phyloP scores from a whole-genome alignment of 805 yeast genomes.

The Clavispora santaluciae region DNA sequence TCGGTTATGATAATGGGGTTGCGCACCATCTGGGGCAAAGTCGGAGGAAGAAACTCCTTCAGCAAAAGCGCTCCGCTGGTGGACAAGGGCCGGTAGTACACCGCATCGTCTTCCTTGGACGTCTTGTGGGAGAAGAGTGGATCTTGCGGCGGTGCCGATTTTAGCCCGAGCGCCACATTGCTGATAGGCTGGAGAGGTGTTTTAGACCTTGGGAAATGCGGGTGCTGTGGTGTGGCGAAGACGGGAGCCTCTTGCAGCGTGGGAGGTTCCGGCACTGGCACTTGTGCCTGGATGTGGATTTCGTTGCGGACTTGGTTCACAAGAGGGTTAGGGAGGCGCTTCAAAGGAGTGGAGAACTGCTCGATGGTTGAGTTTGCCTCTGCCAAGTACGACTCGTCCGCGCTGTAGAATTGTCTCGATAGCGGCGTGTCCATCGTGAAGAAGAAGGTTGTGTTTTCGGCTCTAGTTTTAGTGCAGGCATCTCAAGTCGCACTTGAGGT shows the following conservation, averaged over 20 bases:
- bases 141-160: neutral
- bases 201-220: neutral
- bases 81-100: slow-evolving; percentile 6
- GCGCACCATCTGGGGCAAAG: slow-evolving; percentile 5
- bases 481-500: neutral
- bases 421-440: slow-evolving; percentile 6
- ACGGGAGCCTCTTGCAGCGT: neutral
- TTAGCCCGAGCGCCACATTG: neutral
- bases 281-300: slow-evolving; percentile 1
- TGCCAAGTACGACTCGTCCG: slow-evolving; percentile 2
- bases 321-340: slow-evolving; percentile 10
- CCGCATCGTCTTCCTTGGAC: slow-evolving; percentile 1
- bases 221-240: neutral
- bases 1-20: slow-evolving; percentile 9
- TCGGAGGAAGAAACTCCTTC: slow-evolving; percentile 11
- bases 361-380: slow-evolving; percentile 4
- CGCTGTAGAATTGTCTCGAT: slow-evolving; percentile 6
- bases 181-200: neutral
- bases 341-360: slow-evolving; percentile 8
- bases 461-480: neutral
- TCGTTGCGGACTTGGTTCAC: slow-evolving; percentile 8
- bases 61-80: slow-evolving; percentile 6
- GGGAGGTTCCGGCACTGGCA: neutral
- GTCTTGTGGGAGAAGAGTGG: neutral
- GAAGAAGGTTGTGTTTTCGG: neutral